Percentiles rank a stretch among this genome's conserved stretches.
Evolutionary conservation across 177 flowering plant genomes (phyloP).

Genomic region (Tripterygium wilfordii): DNA sequence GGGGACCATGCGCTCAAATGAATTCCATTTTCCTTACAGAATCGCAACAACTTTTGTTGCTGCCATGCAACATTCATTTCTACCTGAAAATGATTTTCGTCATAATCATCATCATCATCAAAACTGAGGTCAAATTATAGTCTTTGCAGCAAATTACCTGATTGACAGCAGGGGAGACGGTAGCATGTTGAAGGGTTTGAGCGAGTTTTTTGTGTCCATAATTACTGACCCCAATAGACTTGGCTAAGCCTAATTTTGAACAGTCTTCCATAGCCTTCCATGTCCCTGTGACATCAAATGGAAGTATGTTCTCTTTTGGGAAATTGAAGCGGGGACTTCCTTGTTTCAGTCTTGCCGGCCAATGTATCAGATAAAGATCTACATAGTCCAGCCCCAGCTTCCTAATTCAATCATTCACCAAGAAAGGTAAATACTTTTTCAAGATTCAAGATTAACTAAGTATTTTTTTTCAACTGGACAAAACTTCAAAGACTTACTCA

Average conservation of each 20-base stretch:
- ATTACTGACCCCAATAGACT: conserved; percentile 41
- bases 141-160: conserved; percentile 19
- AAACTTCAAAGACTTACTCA: too few species aligned
- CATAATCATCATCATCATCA: too few species aligned
- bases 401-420: too few species aligned
- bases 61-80: conserved; percentile 23
- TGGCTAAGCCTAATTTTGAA: conserved; percentile 24
- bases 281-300: conserved; percentile 16
- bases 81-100: too few species aligned
- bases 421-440: too few species aligned
- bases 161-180: conserved; percentile 27
- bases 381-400: conserved; percentile 24
- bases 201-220: conserved; percentile 27
- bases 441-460: too few species aligned
- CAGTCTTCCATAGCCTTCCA: conserved; percentile 49
- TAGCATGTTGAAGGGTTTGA: conserved; percentile 4
- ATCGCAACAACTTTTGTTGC: conserved; percentile 13
- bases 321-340: neutral
- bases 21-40: conserved; percentile 19
- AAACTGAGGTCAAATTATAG: too few species aligned
- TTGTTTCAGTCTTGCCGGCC: conserved; percentile 17
- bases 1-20: conserved; percentile 24
- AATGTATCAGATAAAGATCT: conserved; percentile 34
- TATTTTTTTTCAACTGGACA: too few species aligned
- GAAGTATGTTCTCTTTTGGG: conserved; percentile 12